Percentiles rank a stretch among this genome's conserved stretches.
These are phyloP conservation scores for Citrullus mucosospermus DNA, from an alignment of 306 rosid species.

Conservation along the genomic window DNA sequence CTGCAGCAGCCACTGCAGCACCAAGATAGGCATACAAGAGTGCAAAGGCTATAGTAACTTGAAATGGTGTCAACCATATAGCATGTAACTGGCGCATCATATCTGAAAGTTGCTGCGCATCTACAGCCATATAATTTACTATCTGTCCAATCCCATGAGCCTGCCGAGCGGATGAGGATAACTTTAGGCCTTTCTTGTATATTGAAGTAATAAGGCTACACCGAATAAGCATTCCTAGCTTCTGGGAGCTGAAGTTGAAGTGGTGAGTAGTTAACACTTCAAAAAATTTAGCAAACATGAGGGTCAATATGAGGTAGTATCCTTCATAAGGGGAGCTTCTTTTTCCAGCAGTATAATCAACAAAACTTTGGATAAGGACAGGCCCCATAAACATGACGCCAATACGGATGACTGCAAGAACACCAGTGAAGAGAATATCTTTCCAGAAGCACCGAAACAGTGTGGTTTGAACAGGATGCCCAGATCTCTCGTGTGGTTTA, in stretches of 20 bases:
- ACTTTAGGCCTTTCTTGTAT: slow-evolving; percentile 75
- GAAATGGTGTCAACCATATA: slow-evolving; percentile 86
- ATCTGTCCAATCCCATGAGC: slow-evolving; percentile 86
- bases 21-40: slow-evolving; percentile 61
- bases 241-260: slow-evolving; percentile 81
- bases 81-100: slow-evolving; percentile 87
- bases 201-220: slow-evolving; percentile 64
- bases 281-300: slow-evolving; percentile 48
- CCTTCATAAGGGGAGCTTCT: slow-evolving; percentile 70
- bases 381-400: slow-evolving; percentile 79
- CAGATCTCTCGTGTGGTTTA: slow-evolving; percentile 40
- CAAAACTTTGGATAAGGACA: slow-evolving; percentile 54
- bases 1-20: slow-evolving; percentile 34
- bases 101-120: slow-evolving; percentile 77
- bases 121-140: slow-evolving; percentile 96
- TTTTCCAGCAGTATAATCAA: slow-evolving; percentile 70
- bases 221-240: slow-evolving; percentile 86
- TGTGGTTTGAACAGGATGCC: slow-evolving; percentile 63
- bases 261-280: slow-evolving; percentile 73
- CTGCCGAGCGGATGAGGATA: slow-evolving; percentile 70
- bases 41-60: slow-evolving; percentile 41
- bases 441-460: slow-evolving; percentile 78
- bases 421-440: slow-evolving; percentile 55
- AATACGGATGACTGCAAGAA: slow-evolving; percentile 52
- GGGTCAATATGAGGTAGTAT: slow-evolving; percentile 61